Evolutionary conservation across 148 eudicot genomes (phyloP), one percentile per base, ranked within the genome.

Genomic region (Fagopyrum esculentum): DNA sequence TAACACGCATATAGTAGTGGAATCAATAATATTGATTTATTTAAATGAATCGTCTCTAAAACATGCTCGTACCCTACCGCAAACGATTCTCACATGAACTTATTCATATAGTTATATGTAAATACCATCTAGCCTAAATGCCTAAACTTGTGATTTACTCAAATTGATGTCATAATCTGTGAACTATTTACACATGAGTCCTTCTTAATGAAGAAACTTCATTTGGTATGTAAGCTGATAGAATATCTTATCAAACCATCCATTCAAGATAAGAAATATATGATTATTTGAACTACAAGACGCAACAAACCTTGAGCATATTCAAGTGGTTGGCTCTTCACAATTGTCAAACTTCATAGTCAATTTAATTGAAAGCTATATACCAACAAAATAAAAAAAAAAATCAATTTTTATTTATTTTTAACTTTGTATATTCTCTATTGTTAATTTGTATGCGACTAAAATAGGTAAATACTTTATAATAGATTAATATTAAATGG

Each of bases 141-240:
- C 40, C 19, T 60, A 22, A 60, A 60, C 66, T 22, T 26, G 12
- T 2, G 19, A 22, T 22, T 60, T 26, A 60, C 66, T 60, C 66
- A 60, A 9, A 26, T 22, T 9, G n/a, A 5, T 13, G 26, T 55
- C 13, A 26, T 35, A 60, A 60, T 6, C 40, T 60, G 1, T 60
- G 1, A 9, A 60, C 5, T 26, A 19, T 60, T 19, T 19, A 2
- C 30, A 22, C 12, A 59, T 59, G 40, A 60, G 66, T 60, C 66
- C 66, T 60, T 60, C 15, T 60, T 26, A 9, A 60, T 60, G 13
- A 60, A 63, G 69, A 63, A 63, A 63, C 69, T 63, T 44, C 69
- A 63, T 63, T 63, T 63, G 69, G 69, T 63, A 63, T 40, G 47
- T 66, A 40, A 66, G 47, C 47, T 13, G 47, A 66, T 66, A 43